Conservation (phyloP, 2,329 filamentous ascomycete species). For the Exophiala sp. region DNA sequence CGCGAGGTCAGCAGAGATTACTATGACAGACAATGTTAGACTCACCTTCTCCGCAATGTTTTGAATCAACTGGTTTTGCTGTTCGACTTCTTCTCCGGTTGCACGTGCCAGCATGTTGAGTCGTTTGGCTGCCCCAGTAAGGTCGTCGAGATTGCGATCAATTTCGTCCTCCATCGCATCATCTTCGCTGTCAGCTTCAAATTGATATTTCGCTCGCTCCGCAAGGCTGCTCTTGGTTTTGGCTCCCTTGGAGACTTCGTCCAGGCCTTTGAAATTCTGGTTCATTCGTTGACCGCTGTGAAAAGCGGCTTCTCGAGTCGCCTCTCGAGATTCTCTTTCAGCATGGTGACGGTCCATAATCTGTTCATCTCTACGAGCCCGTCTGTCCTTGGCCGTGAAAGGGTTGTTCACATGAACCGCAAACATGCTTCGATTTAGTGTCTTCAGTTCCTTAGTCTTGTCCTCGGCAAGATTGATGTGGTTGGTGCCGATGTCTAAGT, state of each 20-base stretch:
- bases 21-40: neutral
- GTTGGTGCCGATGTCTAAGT: constrained; percentile 74
- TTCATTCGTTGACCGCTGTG: constrained; percentile 57
- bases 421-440: constrained; percentile 86
- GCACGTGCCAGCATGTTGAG: constrained; percentile 71
- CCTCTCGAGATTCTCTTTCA: constrained; percentile 56
- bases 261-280: constrained; percentile 62
- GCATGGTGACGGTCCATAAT: constrained; percentile 63
- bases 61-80: constrained; percentile 74
- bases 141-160: constrained; percentile 59
- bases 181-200: constrained; percentile 70
- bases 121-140: constrained; percentile 61
- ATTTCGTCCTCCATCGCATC: constrained; percentile 71
- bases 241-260: constrained; percentile 49
- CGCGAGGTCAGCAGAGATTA: constrained; percentile 9
- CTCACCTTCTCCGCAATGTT: constrained; percentile 72
- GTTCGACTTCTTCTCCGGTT: constrained; percentile 70
- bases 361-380: constrained; percentile 62
- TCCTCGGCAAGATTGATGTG: constrained; percentile 75
- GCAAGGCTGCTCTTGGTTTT: constrained; percentile 53
- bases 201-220: constrained; percentile 69
- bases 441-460: constrained; percentile 78
- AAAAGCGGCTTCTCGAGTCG: constrained; percentile 54
- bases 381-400: constrained; percentile 67
- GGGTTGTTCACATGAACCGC: constrained; percentile 74